Conservation (phyloP, 1,284 basidiomycete genomes). For the Fomitopsis pinicola region DNA sequence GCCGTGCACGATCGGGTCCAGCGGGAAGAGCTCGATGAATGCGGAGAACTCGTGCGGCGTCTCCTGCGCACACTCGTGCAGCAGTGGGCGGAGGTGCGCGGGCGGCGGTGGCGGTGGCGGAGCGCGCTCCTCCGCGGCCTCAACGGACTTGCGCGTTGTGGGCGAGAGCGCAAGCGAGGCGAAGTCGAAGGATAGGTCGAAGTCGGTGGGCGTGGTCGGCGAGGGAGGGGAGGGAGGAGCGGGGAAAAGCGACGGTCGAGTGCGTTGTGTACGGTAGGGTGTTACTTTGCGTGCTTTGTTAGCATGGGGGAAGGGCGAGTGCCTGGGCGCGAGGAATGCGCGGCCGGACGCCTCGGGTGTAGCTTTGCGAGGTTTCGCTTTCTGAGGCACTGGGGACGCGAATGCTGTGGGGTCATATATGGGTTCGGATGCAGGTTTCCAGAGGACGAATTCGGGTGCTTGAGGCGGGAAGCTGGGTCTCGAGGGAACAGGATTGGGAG, state of each 20-base stretch:
- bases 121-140: conserved; percentile 9
- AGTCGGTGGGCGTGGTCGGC: conserved; percentile 39
- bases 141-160: conserved; percentile 12
- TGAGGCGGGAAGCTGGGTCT: conserved; percentile 5
- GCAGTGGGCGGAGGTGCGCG: conserved; percentile 52
- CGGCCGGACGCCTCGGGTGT: conserved; percentile 54
- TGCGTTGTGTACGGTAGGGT: conserved; percentile 46
- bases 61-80: conserved; percentile 63
- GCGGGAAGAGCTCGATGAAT: conserved; percentile 75
- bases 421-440: conserved; percentile 29
- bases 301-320: not conserved
- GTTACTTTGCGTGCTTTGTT: conserved; percentile 55
- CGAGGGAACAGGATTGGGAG: conserved; percentile 7
- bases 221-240: conserved; percentile 49
- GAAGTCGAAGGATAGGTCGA: conserved; percentile 57
- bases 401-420: not conserved
- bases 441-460: conserved; percentile 8
- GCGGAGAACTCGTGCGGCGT: conserved; percentile 71
- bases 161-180: conserved; percentile 41
- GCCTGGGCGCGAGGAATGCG: not conserved
- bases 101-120: conserved; percentile 29
- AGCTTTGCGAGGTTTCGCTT: conserved; percentile 47
- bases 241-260: conserved; percentile 34
- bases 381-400: not conserved
- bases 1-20: conserved; percentile 52